Evolutionary conservation across 2,329 filamentous ascomycete genomes (phyloP).

Genomic region (Diplodia scrobiculata): DNA sequence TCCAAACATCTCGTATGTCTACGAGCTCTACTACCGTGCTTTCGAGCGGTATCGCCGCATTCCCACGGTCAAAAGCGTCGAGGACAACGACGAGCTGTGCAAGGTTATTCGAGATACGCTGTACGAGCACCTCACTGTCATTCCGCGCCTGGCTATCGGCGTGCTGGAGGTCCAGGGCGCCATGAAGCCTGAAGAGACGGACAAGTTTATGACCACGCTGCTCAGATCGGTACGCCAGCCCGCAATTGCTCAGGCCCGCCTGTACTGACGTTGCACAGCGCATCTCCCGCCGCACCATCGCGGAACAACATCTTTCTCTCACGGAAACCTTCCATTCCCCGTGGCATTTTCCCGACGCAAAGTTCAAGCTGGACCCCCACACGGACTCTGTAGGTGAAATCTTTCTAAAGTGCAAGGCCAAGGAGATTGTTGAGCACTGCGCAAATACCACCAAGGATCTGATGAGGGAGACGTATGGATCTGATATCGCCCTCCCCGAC

Average conservation of each 20-base stretch:
- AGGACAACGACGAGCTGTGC: slow-evolving; percentile 89
- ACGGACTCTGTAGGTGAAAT: slow-evolving; percentile 93
- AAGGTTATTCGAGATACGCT: slow-evolving; percentile 76
- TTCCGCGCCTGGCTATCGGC: slow-evolving; percentile 91
- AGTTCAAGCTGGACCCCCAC: slow-evolving; percentile 60
- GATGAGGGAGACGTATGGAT: slow-evolving; percentile 72
- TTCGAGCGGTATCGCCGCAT: slow-evolving; percentile 88
- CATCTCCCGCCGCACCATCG: slow-evolving; percentile 93
- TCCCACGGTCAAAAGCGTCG: slow-evolving; percentile 77
- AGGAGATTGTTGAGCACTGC: slow-evolving; percentile 83
- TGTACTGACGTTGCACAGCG: slow-evolving; percentile 56
- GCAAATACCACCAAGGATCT: slow-evolving; percentile 74
- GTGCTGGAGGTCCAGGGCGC: slow-evolving; percentile 85
- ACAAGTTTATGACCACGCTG: slow-evolving; percentile 93
- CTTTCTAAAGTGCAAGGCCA: slow-evolving; percentile 87
- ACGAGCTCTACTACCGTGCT: slow-evolving; percentile 95
- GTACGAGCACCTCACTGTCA: slow-evolving; percentile 86
- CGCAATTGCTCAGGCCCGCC: not conserved
- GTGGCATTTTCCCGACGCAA: slow-evolving; percentile 82
- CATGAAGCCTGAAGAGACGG: slow-evolving; percentile 77
- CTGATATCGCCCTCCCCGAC: slow-evolving; percentile 71
- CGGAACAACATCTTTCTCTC: slow-evolving; percentile 92
- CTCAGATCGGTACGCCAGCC: slow-evolving; percentile 67
- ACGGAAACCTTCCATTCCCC: slow-evolving; percentile 91
- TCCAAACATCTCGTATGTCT: slow-evolving; percentile 87